Conservation (phyloP, 257 asterid genomes). For the Fraxinus americana region DNA sequence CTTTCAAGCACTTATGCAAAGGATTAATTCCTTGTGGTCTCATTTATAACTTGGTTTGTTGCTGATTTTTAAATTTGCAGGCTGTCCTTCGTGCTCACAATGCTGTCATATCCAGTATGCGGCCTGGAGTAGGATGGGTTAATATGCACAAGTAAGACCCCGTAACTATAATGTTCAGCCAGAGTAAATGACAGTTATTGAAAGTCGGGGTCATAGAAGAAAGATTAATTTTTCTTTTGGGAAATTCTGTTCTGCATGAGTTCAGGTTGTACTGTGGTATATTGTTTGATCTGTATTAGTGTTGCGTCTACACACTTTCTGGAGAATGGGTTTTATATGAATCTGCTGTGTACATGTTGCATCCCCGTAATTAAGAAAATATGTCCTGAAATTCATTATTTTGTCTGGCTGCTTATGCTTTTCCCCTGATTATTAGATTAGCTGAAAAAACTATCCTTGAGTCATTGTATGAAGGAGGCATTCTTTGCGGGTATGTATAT, state of each 20-base stretch:
- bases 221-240: background rate
- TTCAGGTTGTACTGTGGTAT: background rate
- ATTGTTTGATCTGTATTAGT: background rate
- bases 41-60: conserved; percentile 17
- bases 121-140: conserved; percentile 91
- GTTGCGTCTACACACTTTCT: background rate
- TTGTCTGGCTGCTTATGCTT: conserved; percentile 16
- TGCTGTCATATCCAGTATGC: conserved; percentile 90
- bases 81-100: conserved; percentile 95
- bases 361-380: background rate
- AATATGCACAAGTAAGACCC: conserved; percentile 88
- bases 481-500: conserved; percentile 69
- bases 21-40: background rate
- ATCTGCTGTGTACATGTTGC: background rate
- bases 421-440: conserved; percentile 52
- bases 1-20: background rate
- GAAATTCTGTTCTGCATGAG: background rate
- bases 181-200: conserved; percentile 13
- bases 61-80: conserved; percentile 46
- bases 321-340: background rate
- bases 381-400: conserved; percentile 8
- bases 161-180: conserved; percentile 19
- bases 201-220: conserved; percentile 4
- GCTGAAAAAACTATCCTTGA: conserved; percentile 74
- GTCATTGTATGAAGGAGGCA: conserved; percentile 67